A percentile compares a stretch with the other conserved stretches of the same genome.
Conservation (phyloP, 1,284 basidiomycete genomes). For the Mycena citricolor region DNA sequence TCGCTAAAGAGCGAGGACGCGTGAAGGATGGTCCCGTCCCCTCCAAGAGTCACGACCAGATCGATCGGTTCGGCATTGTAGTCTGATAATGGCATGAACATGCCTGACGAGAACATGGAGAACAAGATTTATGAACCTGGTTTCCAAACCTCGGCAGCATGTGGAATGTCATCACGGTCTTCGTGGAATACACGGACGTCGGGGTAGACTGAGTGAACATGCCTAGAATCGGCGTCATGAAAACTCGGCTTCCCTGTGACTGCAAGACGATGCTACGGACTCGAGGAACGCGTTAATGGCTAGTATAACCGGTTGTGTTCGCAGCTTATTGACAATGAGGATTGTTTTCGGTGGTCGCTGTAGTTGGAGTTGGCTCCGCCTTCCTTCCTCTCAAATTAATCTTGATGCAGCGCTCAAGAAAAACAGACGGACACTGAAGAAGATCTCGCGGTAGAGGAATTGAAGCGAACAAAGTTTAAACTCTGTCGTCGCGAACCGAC, state of each 20-base stretch:
- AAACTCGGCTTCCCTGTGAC: conserved; percentile 4
- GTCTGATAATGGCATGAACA: conserved; percentile 34
- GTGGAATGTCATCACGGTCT: conserved; percentile 64
- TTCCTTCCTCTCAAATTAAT: conserved; percentile 39
- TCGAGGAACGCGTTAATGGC: conserved; percentile 70
- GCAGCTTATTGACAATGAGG: conserved; percentile 74
- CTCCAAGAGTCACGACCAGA: conserved; percentile 89
- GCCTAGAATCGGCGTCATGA: conserved; percentile 39
- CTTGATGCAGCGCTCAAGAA: too few species aligned
- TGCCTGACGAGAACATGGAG: not conserved
- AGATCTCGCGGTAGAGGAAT: conserved; percentile 2
- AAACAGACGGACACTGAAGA: conserved; percentile 26
- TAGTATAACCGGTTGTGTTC: conserved; percentile 70
- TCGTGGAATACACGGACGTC: conserved; percentile 78
- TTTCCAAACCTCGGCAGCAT: conserved; percentile 62
- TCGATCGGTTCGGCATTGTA: conserved; percentile 65
- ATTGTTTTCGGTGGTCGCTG: conserved; percentile 48
- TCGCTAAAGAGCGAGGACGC: conserved; percentile 89
- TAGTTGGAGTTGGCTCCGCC: conserved; percentile 33
- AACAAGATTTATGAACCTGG: conserved; percentile 48
- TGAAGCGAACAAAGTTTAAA: too few species aligned
- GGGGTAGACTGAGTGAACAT: conserved; percentile 65
- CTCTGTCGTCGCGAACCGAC: too few species aligned
- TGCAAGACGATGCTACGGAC: conserved; percentile 37
- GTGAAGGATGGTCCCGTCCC: conserved; percentile 95